A percentile compares a stretch with the other conserved stretches of the same genome.
Evolutionary conservation across 1,139 yeast genomes (phyloP).

Genomic region (Hansenula lynferdii): DNA sequence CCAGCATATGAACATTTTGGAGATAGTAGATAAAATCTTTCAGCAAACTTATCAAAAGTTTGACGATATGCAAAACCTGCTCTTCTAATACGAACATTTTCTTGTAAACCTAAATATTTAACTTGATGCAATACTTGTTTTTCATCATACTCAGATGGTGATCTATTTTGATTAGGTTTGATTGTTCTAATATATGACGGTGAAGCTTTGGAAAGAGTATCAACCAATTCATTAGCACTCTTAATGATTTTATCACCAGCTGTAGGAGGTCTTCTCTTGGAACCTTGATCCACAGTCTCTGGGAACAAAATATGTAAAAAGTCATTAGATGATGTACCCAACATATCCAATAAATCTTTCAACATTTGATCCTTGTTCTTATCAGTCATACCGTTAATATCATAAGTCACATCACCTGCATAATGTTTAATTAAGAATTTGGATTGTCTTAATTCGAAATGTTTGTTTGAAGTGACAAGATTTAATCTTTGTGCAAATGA

Average conservation of each 20-base stretch:
- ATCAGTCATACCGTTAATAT: slow-evolving; percentile 88
- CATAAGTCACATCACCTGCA: slow-evolving; percentile 98
- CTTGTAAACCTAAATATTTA: slow-evolving; percentile 93
- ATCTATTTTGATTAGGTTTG: slow-evolving; percentile 92
- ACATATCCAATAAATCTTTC: slow-evolving; percentile 78
- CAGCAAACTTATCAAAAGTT: slow-evolving; percentile 96
- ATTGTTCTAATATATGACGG: slow-evolving; percentile 98
- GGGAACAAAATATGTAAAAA: slow-evolving; percentile 77
- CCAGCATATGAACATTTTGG: slow-evolving; percentile 96
- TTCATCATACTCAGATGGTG: slow-evolving; percentile 86
- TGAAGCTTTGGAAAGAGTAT: slow-evolving; percentile 80
- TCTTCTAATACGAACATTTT: slow-evolving; percentile 94
- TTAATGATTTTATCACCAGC: slow-evolving; percentile 93
- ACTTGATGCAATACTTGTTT: slow-evolving; percentile 93
- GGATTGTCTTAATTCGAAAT: slow-evolving; percentile 84
- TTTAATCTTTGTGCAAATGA: slow-evolving; percentile 91
- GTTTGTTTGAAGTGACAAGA: slow-evolving; percentile 75
- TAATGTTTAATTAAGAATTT: slow-evolving; percentile 93
- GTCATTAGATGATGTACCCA: slow-evolving; percentile 64
- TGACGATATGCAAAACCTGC: slow-evolving; percentile 99
- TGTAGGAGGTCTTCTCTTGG: slow-evolving; percentile 90
- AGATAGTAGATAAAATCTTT: slow-evolving; percentile 85
- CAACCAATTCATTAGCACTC: slow-evolving; percentile 88
- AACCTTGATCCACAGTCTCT: slow-evolving; percentile 63
- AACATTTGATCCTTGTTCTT: slow-evolving; percentile 94